Conservation (phyloP, 768 basidiomycete genomes). For the Lactarius hatsudake region DNA sequence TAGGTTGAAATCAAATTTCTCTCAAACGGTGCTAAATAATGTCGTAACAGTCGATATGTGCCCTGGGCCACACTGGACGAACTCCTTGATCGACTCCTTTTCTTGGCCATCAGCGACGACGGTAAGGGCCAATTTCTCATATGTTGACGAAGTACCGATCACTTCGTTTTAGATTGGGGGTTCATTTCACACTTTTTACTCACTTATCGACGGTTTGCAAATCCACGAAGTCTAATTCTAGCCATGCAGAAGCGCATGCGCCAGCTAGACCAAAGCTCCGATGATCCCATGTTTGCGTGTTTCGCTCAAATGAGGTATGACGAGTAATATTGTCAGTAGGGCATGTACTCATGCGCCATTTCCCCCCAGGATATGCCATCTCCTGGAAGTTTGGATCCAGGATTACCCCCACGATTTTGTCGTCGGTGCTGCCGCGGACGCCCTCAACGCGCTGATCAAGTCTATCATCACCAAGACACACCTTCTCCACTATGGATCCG, state of each 20-base stretch:
- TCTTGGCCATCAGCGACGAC: slow-evolving; percentile 80
- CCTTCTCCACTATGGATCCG: slow-evolving; percentile 80
- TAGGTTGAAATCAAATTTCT: not conserved
- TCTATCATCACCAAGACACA: slow-evolving; percentile 78
- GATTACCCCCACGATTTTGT: slow-evolving; percentile 79
- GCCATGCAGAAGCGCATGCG: slow-evolving; percentile 88
- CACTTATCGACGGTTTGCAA: slow-evolving; percentile 80
- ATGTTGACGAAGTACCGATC: slow-evolving; percentile 8
- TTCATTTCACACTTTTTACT: slow-evolving; percentile 80
- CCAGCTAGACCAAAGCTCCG: slow-evolving; percentile 64
- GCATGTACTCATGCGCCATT: slow-evolving; percentile 6
- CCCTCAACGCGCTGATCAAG: slow-evolving; percentile 71
- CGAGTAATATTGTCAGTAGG: not conserved
- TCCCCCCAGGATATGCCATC: slow-evolving; percentile 63
- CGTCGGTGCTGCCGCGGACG: slow-evolving; percentile 68
- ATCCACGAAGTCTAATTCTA: slow-evolving; percentile 72
- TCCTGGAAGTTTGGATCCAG: slow-evolving; percentile 75
- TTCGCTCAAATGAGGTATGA: slow-evolving; percentile 83
- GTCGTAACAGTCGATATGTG: slow-evolving; percentile 46
- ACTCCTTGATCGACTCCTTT: slow-evolving; percentile 76
- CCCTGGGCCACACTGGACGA: slow-evolving; percentile 79
- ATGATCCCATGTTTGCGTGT: slow-evolving; percentile 82
- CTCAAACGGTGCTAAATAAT: not conserved
- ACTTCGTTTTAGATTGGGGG: slow-evolving; percentile 53
- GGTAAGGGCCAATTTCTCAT: slow-evolving; percentile 43